These are phyloP conservation scores for Cyberlindnera saturnus DNA, from an alignment of 805 yeast genomes.

Conservation along the genomic window DNA sequence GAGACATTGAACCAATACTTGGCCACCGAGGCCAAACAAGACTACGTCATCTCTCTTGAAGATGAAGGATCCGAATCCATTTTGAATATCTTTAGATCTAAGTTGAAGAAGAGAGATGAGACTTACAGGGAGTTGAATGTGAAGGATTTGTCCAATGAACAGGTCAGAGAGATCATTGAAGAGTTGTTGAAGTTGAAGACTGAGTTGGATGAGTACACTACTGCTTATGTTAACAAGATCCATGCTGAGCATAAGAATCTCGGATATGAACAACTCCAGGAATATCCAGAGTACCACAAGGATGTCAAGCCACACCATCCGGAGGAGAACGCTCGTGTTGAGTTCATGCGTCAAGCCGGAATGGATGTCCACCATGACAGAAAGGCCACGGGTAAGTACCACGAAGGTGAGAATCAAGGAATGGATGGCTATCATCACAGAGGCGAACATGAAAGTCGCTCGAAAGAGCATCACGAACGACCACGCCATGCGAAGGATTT, in stretches of 20 bases:
- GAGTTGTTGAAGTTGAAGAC: neutral
- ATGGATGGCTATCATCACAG: neutral
- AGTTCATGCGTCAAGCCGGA: neutral
- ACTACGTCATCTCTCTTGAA: no score
- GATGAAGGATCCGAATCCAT: neutral
- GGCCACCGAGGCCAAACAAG: neutral
- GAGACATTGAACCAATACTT: neutral
- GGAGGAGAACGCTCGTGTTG: neutral
- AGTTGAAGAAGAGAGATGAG: conserved; percentile 4
- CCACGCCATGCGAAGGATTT: no score
- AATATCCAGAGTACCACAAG: neutral
- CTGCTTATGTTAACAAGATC: neutral
- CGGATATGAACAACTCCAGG: conserved; percentile 1
- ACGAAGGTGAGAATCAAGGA: neutral
- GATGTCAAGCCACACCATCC: neutral
- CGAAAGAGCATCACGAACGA: no score
- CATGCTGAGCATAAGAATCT: neutral
- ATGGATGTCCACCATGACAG: neutral
- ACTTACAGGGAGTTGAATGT: neutral
- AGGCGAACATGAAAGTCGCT: neutral
- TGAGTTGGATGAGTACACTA: neutral
- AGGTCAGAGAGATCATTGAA: neutral
- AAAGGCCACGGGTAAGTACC: neutral
- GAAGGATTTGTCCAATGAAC: conserved; percentile 6
- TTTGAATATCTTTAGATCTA: neutral